Conservation (phyloP, 306 rosid species). For the Acmispon strigosus region DNA sequence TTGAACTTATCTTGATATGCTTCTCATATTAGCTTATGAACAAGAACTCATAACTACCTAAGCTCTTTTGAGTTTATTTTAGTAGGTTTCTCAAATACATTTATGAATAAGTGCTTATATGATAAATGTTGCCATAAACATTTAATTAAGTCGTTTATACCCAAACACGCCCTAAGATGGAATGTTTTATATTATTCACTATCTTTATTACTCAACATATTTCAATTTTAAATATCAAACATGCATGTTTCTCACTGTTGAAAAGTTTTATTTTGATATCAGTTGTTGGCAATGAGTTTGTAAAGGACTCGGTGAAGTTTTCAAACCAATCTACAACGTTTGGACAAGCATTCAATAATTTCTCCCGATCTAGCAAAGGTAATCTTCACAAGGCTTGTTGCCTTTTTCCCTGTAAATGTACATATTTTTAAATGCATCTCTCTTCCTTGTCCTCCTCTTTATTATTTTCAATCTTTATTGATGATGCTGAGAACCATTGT, state of each 20-base stretch:
- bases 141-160: no score
- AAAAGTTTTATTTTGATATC: constrained; percentile 20
- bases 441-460: background rate
- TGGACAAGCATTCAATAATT: constrained; percentile 74
- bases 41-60: no score
- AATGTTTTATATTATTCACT: background rate
- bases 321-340: constrained; percentile 77
- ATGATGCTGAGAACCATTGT: background rate
- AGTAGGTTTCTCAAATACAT: no score
- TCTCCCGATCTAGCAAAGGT: constrained; percentile 61
- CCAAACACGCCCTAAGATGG: background rate
- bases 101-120: no score
- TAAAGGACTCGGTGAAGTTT: constrained; percentile 69
- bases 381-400: constrained; percentile 12
- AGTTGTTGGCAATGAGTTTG: constrained; percentile 83
- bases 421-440: background rate
- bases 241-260: constrained; percentile 18
- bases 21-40: no score
- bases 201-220: background rate
- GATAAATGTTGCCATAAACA: no score
- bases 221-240: background rate
- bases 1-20: no score
- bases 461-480: background rate
- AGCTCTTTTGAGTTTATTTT: no score
- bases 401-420: background rate